phyloP scores from a whole-genome alignment of 116 monocot species.

The Thalassia testudinum region DNA sequence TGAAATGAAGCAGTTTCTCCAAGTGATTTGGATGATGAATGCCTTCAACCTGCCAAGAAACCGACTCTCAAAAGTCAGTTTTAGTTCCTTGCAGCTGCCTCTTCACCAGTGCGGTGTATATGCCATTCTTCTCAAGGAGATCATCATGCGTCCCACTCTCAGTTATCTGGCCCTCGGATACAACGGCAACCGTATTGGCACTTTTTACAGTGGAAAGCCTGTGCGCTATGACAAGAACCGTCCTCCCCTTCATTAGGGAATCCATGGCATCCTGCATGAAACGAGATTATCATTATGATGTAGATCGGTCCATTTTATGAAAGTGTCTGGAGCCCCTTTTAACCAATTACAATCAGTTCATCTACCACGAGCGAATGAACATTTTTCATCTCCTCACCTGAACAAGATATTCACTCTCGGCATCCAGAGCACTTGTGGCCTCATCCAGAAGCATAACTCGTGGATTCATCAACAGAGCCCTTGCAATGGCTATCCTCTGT shows the following conservation, averaged over 20 bases:
- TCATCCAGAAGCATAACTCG: constrained; percentile 80
- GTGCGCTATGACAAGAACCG: constrained; percentile 96
- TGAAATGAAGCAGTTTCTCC: no score
- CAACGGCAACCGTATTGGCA: constrained; percentile 77
- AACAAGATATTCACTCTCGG: constrained; percentile 96
- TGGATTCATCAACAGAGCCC: constrained; percentile 95
- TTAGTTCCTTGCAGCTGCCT: constrained; percentile 67
- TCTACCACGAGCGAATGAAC: no score
- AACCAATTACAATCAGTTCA: no score
- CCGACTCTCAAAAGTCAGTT: not conserved
- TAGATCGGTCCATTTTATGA: no score
- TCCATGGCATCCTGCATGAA: constrained; percentile 97
- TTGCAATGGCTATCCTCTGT: constrained; percentile 92
- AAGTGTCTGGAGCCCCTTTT: no score
- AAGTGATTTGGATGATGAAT: no score
- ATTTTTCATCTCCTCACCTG: constrained; percentile 52
- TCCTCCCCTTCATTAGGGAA: constrained; percentile 90
- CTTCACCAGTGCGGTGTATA: constrained; percentile 88
- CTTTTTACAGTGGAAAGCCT: constrained; percentile 87
- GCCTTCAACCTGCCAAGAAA: no score
- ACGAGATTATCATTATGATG: no score
- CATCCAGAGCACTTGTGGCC: constrained; percentile 96
- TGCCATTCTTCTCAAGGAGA: constrained; percentile 57
- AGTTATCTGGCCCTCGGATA: constrained; percentile 82
- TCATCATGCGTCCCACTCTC: constrained; percentile 89